Conservation (phyloP, 768 basidiomycete genomes). For the Serendipita sp. region DNA sequence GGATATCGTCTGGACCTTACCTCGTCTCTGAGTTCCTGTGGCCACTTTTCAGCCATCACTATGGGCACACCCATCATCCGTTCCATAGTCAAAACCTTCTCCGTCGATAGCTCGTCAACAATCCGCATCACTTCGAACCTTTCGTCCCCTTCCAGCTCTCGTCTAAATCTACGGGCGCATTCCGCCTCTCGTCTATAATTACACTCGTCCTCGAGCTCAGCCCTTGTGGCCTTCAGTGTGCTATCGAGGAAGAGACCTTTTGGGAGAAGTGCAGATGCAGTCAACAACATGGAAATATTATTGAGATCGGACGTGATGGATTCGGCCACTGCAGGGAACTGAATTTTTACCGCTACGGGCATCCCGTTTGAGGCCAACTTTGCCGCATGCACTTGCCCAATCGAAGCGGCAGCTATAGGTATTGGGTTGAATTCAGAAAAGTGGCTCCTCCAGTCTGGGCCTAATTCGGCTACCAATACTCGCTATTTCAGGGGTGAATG, state of each 20-base stretch:
- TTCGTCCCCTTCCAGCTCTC: conserved; percentile 27
- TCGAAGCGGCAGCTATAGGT: conserved; percentile 91
- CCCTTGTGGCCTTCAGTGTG: conserved; percentile 79
- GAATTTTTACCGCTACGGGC: conserved; percentile 44
- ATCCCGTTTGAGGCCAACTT: conserved; percentile 30
- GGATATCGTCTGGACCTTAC: conserved; percentile 23
- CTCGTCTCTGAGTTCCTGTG: conserved; percentile 51
- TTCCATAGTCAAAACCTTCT: conserved; percentile 81
- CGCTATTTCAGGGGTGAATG: conserved; percentile 20
- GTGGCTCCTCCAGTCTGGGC: conserved; percentile 49
- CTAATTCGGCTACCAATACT: conserved; percentile 60
- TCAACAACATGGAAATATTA: conserved; percentile 69
- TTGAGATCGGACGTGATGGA: conserved; percentile 80
- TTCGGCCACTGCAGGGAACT: conserved; percentile 81
- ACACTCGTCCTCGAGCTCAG: conserved; percentile 85
- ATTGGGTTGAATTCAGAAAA: conserved; percentile 68
- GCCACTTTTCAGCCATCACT: conserved; percentile 38
- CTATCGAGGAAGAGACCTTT: conserved; percentile 80
- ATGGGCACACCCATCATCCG: conserved; percentile 65
- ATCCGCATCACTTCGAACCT: conserved; percentile 66
- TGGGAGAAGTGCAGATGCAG: conserved; percentile 66
- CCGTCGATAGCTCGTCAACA: conserved; percentile 69
- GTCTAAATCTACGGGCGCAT: conserved; percentile 41
- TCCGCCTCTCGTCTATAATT: conserved; percentile 73
- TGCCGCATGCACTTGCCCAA: conserved; percentile 86